Evolutionary conservation across 2,329 filamentous ascomycete genomes (phyloP).

Genomic region (Sphaerulina musiva): DNA sequence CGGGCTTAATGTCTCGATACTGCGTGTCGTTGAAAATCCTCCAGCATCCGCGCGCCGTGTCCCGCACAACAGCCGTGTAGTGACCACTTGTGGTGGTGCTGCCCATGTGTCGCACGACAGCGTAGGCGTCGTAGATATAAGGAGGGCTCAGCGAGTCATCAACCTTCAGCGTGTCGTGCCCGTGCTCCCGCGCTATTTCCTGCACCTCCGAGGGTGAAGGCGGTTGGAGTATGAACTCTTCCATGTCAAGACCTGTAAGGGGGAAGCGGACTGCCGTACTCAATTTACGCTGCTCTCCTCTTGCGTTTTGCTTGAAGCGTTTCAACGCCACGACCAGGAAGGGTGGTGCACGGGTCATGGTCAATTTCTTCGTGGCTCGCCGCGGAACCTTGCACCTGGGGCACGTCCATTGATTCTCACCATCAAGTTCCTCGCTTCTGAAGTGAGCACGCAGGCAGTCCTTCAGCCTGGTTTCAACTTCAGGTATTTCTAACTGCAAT

Average conservation of each 20-base stretch:
- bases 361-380: constrained; percentile 62
- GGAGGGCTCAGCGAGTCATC: constrained; percentile 45
- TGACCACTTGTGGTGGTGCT: constrained; percentile 64
- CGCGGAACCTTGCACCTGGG: constrained; percentile 64
- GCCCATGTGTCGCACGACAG: constrained; percentile 71
- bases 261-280: constrained; percentile 69
- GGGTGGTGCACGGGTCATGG: constrained; percentile 70
- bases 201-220: constrained; percentile 32
- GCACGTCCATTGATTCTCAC: constrained; percentile 65
- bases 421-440: constrained; percentile 59
- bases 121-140: constrained; percentile 79
- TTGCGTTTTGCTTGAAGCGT: constrained; percentile 54
- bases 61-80: constrained; percentile 61
- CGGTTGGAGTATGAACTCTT: constrained; percentile 52
- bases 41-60: constrained; percentile 50
- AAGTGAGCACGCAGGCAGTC: constrained; percentile 66
- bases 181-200: constrained; percentile 30
- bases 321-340: constrained; percentile 74
- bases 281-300: constrained; percentile 58
- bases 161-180: constrained; percentile 32
- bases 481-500: constrained; percentile 63
- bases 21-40: constrained; percentile 55
- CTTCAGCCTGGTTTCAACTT: constrained; percentile 55
- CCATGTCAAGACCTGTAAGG: constrained; percentile 60
- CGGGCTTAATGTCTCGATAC: constrained; percentile 52